Percentiles rank a stretch among this genome's conserved stretches.
phyloP scores from a whole-genome alignment of 2,329 filamentous ascomycete genomes.

The Claviceps pusilla region DNA sequence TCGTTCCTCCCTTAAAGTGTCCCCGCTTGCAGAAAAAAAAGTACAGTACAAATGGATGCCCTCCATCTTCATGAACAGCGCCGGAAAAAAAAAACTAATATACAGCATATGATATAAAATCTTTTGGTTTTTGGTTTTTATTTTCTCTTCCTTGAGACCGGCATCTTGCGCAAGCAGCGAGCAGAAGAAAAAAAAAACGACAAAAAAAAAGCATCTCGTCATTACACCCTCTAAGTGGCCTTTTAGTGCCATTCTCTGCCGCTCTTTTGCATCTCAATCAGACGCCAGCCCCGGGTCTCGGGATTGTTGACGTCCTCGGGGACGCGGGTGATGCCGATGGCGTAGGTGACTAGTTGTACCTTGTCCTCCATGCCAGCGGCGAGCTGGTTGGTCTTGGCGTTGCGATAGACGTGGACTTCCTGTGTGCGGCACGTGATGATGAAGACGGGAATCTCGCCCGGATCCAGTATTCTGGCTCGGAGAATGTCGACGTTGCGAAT shows the following conservation, averaged over 20 bases:
- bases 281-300: conserved; percentile 88
- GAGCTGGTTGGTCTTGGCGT: conserved; percentile 75
- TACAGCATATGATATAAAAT: neutral
- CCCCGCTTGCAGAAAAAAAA: conserved; percentile 2
- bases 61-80: conserved; percentile 6
- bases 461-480: conserved; percentile 65
- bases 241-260: conserved; percentile 64
- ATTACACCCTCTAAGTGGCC: neutral
- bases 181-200: too few species aligned
- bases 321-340: conserved; percentile 85
- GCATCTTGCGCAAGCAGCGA: neutral
- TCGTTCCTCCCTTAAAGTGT: conserved; percentile 1
- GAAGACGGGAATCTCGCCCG: conserved; percentile 83
- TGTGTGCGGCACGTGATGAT: conserved; percentile 94
- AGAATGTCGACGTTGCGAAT: conserved; percentile 87
- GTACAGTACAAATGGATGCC: conserved; percentile 6
- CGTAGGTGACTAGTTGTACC: conserved; percentile 95
- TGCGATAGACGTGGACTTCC: conserved; percentile 93
- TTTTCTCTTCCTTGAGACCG: neutral
- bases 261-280: conserved; percentile 98
- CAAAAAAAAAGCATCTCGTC: neutral
- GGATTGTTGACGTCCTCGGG: conserved; percentile 94
- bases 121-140: neutral
- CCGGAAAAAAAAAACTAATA: neutral
- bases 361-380: conserved; percentile 97